Evolutionary conservation across 495 filamentous ascomycete species (phyloP).

Genomic region (Trichoderma orchidacearum): DNA sequence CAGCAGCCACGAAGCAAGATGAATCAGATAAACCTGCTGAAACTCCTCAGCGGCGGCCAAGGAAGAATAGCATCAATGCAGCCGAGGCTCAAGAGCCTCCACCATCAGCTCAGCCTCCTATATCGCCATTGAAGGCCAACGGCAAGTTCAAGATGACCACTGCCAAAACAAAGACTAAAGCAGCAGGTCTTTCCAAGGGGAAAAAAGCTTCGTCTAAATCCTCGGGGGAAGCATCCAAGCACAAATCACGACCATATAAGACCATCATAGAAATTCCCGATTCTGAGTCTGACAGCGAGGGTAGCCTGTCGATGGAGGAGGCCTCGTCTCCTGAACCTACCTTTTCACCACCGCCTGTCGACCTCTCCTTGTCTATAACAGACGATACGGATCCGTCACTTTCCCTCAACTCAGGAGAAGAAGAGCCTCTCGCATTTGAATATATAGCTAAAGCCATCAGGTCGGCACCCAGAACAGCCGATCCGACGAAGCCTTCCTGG

Average conservation of each 20-base stretch:
- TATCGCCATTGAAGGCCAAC: conserved; percentile 5
- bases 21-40: conserved; percentile 2
- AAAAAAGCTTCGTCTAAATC: conserved; percentile 6
- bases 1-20: conserved; percentile 12
- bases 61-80: conserved; percentile 14
- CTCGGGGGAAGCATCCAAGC: conserved; percentile 2
- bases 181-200: neutral
- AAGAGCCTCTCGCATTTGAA: conserved; percentile 34
- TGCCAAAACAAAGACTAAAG: neutral
- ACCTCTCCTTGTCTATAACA: conserved; percentile 14
- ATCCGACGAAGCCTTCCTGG: conserved; percentile 48
- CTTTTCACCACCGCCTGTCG: conserved; percentile 22
- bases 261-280: conserved; percentile 48
- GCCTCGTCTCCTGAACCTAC: conserved; percentile 17
- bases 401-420: conserved; percentile 14
- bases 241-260: conserved; percentile 8
- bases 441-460: conserved; percentile 56
- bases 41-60: conserved; percentile 27
- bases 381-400: conserved; percentile 29
- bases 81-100: conserved; percentile 1
- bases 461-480: conserved; percentile 31
- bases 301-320: conserved; percentile 11
- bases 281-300: conserved; percentile 32
- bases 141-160: conserved; percentile 11
- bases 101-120: neutral